Base-by-base conservation (phyloP, 805 yeast species). In the Saccharomycopsis sp. region DNA sequence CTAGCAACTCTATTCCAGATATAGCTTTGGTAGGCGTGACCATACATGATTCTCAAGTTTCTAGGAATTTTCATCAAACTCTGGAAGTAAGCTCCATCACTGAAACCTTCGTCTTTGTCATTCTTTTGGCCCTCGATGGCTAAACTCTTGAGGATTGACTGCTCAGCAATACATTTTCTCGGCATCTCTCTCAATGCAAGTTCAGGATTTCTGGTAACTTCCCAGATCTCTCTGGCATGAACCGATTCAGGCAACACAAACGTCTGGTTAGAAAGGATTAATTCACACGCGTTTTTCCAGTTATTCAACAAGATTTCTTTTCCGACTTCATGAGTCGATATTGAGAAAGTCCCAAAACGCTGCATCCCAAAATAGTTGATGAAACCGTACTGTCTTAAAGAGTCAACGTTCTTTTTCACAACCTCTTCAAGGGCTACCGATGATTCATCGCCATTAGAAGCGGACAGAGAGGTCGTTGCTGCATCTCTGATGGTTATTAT, bases 311-410 rank as follows among this genome's bases (percentile, higher is more conserved):
- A 73, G 25, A 93, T 76, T 62, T 78, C 78, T 62, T 81, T 82
- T 54, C 99, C 99, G 56, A 92, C 77, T 34, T 78, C 80, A 71
- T 94, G 97, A 0, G 99, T 92, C 1, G 98, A 89, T 29, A 91
- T 78, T 12, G 97, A 88, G 68, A 90, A 93, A 0, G 99, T 92
- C 29, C 99, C 99, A 70, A 94, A 94, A 68, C 99, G 78, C 75
- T 94, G 99, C 92, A 94, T 86, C n/a, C 99, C 99, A 70, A 81
- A 94, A 69, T 94, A 94, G 71, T 94, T 94, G 63, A 94, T 86
- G 67, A 89, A 94, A 0, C 99, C 99, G 29, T 79, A 75, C 1
- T 75, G 75, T 55, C 75, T 74, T 56, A 93, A 74, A 0, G 89
- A 79, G 3, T 75, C 68, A 63, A 92, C 76, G 24, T 90, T 79